Percentiles rank a stretch among this genome's conserved stretches.
Evolutionary conservation across 345 rosid species (phyloP).

Genomic region (Xanthoceras sorbifolium): DNA sequence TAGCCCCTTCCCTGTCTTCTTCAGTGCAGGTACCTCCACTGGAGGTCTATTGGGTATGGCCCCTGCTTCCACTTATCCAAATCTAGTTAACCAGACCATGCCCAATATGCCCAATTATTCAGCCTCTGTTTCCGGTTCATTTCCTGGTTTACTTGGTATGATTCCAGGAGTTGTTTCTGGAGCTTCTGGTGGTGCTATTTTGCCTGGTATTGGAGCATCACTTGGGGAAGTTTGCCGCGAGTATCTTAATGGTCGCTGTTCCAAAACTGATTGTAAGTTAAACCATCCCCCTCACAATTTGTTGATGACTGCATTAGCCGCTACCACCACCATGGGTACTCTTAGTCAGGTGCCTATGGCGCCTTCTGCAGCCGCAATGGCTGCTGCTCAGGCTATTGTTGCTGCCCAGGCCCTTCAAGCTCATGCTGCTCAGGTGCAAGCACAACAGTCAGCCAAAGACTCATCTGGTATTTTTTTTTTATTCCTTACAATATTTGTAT

Average conservation of each 20-base stretch:
- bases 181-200: conserved; percentile 91
- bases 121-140: conserved; percentile 92
- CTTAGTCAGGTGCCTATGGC: conserved; percentile 97
- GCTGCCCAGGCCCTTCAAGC: conserved; percentile 99
- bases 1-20: conserved; percentile 97
- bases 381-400: conserved; percentile 99
- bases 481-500: background rate
- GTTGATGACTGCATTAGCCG: conserved; percentile 95
- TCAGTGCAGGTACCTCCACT: conserved; percentile 89
- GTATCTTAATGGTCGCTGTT: conserved; percentile 86
- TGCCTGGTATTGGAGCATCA: conserved; percentile 95
- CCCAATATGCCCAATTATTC: conserved; percentile 99
- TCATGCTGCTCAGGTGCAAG: conserved; percentile 98
- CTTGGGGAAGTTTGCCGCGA: conserved; percentile 97
- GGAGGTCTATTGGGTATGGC: conserved; percentile 80
- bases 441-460: conserved; percentile 71
- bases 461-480: conserved; percentile 53
- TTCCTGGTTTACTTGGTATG: conserved; percentile 92
- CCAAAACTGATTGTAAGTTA: conserved; percentile 77
- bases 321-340: conserved; percentile 86
- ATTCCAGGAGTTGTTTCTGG: conserved; percentile 89
- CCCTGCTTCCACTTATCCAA: conserved; percentile 72
- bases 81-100: conserved; percentile 88
- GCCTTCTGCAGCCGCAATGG: conserved; percentile 99
- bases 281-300: conserved; percentile 91